Evolutionary conservation across 805 yeast species (phyloP), one percentile per base, ranked within the genome.

Genomic region (Saccharomycopsis sp.): DNA sequence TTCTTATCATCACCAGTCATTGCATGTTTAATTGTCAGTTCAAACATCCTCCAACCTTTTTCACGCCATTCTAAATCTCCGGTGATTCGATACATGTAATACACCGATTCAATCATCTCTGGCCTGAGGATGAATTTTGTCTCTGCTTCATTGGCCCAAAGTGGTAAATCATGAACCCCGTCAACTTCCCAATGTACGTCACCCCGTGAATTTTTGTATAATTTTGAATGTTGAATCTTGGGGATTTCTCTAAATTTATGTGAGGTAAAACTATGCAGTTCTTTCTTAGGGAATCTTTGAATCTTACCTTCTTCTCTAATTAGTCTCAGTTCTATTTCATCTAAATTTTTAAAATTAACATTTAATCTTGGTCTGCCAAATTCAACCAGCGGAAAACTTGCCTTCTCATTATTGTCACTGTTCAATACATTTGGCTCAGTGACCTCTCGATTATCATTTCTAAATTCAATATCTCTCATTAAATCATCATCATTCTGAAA

Each of bases 81-180:
- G 0, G 84, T 79, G 41, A 76, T 66, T 46, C 85, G 65, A 52
- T 74, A 79, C 61, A 79, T 62, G 54, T 73, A 70, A 52, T 74
- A 74, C 3, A 81, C 65, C 0, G 83, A 74, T 55, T 79, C 84
- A 37, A 79, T 69, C 16, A 79, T 71, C 54, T 78, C 81, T 0
- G 85, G 81, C 19, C 82, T 66, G 19, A 79, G 58, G n/a, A 74
- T 58, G 48, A 66, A 74, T 37, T 63, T 47, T 2, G 70, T 58
- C 17, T 59, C 62, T 44, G 60, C 51, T 4, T 56, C 54, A 48
- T 64, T 62, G 13, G 67, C 60, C 54, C 60, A 56, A 1, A 61
- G 35, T 8, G 65, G 64, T 13, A 41, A 32, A 33, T 43, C 40
- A 21, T 23, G 38, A 13, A n/a, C 27, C 4, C 27, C 23, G 21